Evolutionary conservation across 352 stramenopile species (phyloP).

Genomic region (Pythium phragmiticola): DNA sequence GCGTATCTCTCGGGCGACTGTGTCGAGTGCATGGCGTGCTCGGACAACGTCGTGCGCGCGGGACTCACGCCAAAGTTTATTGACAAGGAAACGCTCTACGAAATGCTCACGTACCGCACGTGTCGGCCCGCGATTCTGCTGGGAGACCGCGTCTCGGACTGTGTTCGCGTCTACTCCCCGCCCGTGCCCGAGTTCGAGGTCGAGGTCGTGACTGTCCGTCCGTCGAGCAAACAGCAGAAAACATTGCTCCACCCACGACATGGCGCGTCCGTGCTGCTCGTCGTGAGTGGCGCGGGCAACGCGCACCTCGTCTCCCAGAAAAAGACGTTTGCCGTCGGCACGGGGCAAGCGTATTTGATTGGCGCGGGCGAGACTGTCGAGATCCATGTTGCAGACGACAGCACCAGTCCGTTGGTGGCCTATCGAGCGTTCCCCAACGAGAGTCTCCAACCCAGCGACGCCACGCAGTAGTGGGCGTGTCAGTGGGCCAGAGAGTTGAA

Average conservation of each 20-base stretch:
- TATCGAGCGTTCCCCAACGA: slow-evolving; percentile 27
- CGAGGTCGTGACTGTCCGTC: slow-evolving; percentile 35
- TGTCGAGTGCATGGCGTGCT: slow-evolving; percentile 99
- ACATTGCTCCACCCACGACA: background rate
- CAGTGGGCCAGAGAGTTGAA: too few species aligned
- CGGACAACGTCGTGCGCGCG: slow-evolving; percentile 98
- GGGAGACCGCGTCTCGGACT: slow-evolving; percentile 48
- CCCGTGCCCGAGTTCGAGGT: slow-evolving; percentile 93
- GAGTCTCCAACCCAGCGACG: slow-evolving; percentile 1
- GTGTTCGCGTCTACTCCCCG: slow-evolving; percentile 84
- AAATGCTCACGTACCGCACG: slow-evolving; percentile 97
- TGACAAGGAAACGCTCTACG: slow-evolving; percentile 96
- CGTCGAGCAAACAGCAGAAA: background rate
- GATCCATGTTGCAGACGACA: background rate
- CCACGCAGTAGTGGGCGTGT: background rate
- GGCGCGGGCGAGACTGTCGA: slow-evolving; percentile 17
- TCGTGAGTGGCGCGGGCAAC: slow-evolving; percentile 7
- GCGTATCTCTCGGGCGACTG: slow-evolving; percentile 96
- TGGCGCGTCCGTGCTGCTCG: slow-evolving; percentile 20
- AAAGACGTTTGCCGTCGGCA: slow-evolving; percentile 7
- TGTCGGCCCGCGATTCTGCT: slow-evolving; percentile 51
- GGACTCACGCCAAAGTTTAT: slow-evolving; percentile 99
- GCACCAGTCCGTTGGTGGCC: slow-evolving; percentile 2
- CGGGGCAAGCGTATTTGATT: slow-evolving; percentile 16
- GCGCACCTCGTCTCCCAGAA: background rate